Conservation (phyloP, 768 basidiomycete genomes). For the Daedaleopsis nitida region DNA sequence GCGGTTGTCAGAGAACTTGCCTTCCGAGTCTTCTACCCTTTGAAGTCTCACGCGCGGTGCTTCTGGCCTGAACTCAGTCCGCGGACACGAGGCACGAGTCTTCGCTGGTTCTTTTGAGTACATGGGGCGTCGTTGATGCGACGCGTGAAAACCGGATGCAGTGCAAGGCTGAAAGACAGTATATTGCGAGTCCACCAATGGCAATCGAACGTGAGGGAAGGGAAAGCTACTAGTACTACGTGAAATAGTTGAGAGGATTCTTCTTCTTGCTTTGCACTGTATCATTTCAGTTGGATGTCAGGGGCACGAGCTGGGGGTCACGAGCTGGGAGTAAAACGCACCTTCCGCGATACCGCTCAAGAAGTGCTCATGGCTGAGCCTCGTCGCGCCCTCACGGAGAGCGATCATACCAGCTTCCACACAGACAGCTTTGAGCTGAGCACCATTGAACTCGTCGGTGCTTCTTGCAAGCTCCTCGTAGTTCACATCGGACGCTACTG, state of each 20-base stretch:
- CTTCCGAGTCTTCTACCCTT: not conserved
- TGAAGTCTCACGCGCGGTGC: slow-evolving; percentile 4
- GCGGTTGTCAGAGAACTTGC: not conserved
- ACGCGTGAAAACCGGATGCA: slow-evolving; percentile 9
- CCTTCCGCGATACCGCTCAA: slow-evolving; percentile 89
- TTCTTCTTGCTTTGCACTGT: slow-evolving; percentile 99
- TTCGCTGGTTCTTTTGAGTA: not conserved
- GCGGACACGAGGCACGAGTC: slow-evolving; percentile 5
- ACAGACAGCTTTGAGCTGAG: slow-evolving; percentile 95
- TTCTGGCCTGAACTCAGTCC: slow-evolving; percentile 15
- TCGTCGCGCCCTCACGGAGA: slow-evolving; percentile 86
- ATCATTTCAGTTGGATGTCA: slow-evolving; percentile 31
- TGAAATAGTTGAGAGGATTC: slow-evolving; percentile 95
- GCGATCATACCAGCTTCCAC: slow-evolving; percentile 99
- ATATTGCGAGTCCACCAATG: slow-evolving; percentile 10
- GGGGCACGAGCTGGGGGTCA: not conserved
- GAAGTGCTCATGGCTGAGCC: slow-evolving; percentile 94
- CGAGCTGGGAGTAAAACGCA: slow-evolving; percentile 34
- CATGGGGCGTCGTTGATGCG: slow-evolving; percentile 3
- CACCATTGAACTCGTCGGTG: slow-evolving; percentile 99
- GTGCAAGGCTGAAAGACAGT: slow-evolving; percentile 13
- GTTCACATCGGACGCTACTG: slow-evolving; percentile 84
- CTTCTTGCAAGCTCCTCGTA: slow-evolving; percentile 95
- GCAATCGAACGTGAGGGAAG: slow-evolving; percentile 5
- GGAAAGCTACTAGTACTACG: slow-evolving; percentile 55